phyloP scores from a whole-genome alignment of 805 yeast species.

The Candida adriatica region DNA sequence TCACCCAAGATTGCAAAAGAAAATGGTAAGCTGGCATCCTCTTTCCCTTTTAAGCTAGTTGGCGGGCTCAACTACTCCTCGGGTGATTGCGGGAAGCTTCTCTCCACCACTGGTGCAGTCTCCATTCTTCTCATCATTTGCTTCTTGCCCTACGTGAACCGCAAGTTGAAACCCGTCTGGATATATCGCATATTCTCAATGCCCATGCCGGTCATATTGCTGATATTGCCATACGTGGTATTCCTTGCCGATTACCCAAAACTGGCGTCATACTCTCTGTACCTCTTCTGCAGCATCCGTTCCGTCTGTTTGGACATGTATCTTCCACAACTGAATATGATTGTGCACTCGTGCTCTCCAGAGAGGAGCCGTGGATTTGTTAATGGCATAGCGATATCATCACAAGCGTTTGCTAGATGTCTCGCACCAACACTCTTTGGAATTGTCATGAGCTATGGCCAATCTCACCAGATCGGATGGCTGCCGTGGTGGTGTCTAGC shows the following conservation, averaged over 20 bases:
- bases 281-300: constrained; percentile 27
- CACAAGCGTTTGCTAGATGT: constrained; percentile 48
- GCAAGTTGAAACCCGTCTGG: constrained; percentile 37
- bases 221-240: constrained; percentile 40
- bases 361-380: constrained; percentile 50
- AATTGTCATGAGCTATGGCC: constrained; percentile 31
- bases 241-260: constrained; percentile 30
- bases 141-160: constrained; percentile 44
- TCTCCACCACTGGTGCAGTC: constrained; percentile 46
- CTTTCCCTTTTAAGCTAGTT: constrained; percentile 41
- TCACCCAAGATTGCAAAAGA: no score
- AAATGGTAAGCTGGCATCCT: no score
- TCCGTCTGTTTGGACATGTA: constrained; percentile 36
- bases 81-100: constrained; percentile 40
- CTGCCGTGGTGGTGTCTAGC: constrained; percentile 25
- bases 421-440: constrained; percentile 56
- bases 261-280: constrained; percentile 10
- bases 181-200: constrained; percentile 35
- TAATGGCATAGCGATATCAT: constrained; percentile 49
- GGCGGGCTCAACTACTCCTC: constrained; percentile 50
- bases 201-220: constrained; percentile 40
- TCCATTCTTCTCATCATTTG: constrained; percentile 46
- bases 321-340: constrained; percentile 45
- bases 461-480: constrained; percentile 25
- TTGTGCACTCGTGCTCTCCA: constrained; percentile 48